Evolutionary conservation across 2,329 filamentous ascomycete species (phyloP).

Genomic region (Teratosphaeria nubilosa): DNA sequence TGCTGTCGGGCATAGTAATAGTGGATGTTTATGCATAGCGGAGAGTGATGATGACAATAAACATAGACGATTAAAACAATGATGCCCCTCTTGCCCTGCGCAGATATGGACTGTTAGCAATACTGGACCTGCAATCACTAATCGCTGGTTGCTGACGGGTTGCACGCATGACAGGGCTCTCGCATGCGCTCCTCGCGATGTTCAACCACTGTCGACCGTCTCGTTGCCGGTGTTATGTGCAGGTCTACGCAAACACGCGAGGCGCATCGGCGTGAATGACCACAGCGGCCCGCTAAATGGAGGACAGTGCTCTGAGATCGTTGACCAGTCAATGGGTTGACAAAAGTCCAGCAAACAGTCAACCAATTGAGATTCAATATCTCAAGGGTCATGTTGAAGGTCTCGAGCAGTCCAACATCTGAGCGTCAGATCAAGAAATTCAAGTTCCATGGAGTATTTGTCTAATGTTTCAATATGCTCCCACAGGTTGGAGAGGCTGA

Average conservation of each 20-base stretch:
- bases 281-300: not conserved
- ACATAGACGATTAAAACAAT: not conserved
- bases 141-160: not conserved
- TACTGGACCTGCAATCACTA: not conserved
- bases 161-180: not conserved
- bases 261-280: no score
- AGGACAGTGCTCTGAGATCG: not conserved
- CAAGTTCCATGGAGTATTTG: no score
- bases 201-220: not conserved
- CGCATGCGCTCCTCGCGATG: no score
- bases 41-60: not conserved
- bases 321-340: not conserved
- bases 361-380: not conserved
- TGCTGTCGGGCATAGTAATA: not conserved
- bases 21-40: no score
- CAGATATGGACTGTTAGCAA: not conserved
- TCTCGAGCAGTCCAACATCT: not conserved
- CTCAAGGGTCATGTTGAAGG: not conserved
- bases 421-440: not conserved
- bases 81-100: not conserved
- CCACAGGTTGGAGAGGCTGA: not conserved
- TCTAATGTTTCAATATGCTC: no score
- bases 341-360: not conserved
- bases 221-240: no score
- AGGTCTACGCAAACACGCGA: no score